Base-by-base conservation (phyloP, 169 alveolate genomes). In the Neospora caninum region DNA sequence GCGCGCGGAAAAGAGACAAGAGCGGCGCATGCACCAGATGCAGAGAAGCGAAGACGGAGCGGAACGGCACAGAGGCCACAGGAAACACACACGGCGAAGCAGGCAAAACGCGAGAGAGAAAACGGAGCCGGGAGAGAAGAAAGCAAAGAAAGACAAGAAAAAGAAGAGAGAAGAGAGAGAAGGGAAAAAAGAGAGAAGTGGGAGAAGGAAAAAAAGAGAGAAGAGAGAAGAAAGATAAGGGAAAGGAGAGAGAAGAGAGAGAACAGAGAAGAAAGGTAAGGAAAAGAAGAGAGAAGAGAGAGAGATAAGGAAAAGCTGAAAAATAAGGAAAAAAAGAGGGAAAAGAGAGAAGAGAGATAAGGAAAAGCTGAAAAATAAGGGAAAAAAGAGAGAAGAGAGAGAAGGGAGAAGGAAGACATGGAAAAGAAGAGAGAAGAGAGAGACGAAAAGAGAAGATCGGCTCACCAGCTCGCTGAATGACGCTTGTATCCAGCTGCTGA, bases 401-500 rank as follows among this genome's bases (percentile, higher is more conserved):
- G 7, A 6, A 6, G 38, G 42, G 22, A 10, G 18, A 20, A 69
- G 22, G 38, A 9, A 69, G 82, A 69, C n/a, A 69, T 6, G 18
- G 39, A n/a, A 64, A 64, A 64, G n/a, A 64, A 1, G 20, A 6
- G 20, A 0, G 20, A 9, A 22, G 1, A 64, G 73, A 64, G n/a
- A 64, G n/a, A 64, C 31, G 31, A 16, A 22, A 64, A 64, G 7
- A 64, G 73, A 22, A 13, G n/a, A 6, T 1, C 73, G 0, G 25
- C 73, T 64, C n/a, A 82, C 89, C 89, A 2, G 89, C 89, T 38
- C 89, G 27, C 89, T 82, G 89, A 29, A 82, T 67, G 69, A 82
- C 67, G 38, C 18, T 7, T 1, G 36, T 7, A 0, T 82, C 89
- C 20, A 82, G 58, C 16, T 31, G 58, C 89, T 82, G 89, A 13